Evolutionary conservation across 352 stramenopile species (phyloP), one percentile per base, ranked within the genome.

Genomic region (Globisporangium iwayamae): DNA sequence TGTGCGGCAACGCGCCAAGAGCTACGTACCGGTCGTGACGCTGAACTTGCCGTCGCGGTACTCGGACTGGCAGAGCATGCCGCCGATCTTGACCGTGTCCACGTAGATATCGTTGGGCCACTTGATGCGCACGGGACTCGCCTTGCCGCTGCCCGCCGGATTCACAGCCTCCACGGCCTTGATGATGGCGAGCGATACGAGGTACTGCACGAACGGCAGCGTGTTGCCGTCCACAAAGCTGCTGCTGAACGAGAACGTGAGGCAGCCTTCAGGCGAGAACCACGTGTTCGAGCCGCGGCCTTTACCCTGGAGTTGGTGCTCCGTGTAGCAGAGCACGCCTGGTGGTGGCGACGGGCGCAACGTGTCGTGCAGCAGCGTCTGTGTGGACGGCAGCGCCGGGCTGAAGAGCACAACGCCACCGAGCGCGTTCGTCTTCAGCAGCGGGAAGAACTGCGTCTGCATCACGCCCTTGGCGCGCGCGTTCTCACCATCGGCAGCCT

Each of bases 81-180:
- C 90, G 64, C 84, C 87, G 65, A 97, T 94, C 72, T 97, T 97
- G 74, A 89, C 76, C 59, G 83, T 82, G 65, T 94, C 76, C 34
- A 83, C 88, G 72, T 97, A 97, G 43, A 97, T 96, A 71, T 97
- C 90, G 68, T 97, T 97, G 25, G 90, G 90, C 90, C 90, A 97
- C 70, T 97, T 97, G 79, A 97, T 97, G 63, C 76, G 78, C 62
- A 96, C 87, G 39, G 83, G 72, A 30, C 79, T 88, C 4, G 62
- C 70, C 53, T 63, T 62, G 1, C 58, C 71, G 4, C 60, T 65
- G 66, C 61, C 36, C 61, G 60, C 43, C 11, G 72, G 60, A 36
- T 89, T 74, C n/a, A 95, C 74, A 1, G 55, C 68, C 57, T 94
- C 83, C 46, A 96, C 75, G 2, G 87, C 85, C 39, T 80, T 83